Evolutionary conservation across 805 yeast species (phyloP).

Genomic region (Metschnikowia reukaufii): DNA sequence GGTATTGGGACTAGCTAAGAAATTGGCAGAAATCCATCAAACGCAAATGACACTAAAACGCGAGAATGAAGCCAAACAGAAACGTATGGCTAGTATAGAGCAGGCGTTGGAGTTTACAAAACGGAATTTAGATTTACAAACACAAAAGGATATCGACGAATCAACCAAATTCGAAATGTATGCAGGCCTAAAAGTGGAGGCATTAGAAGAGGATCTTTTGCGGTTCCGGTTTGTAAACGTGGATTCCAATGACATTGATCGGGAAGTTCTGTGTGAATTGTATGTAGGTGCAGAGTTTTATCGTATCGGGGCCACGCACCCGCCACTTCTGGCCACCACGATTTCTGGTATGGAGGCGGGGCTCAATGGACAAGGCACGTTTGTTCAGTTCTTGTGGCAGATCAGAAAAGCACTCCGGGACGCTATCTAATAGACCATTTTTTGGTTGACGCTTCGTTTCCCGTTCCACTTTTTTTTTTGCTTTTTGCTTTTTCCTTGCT

Average conservation of each 20-base stretch:
- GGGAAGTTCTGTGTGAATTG: slow-evolving; percentile 45
- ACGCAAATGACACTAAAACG: slow-evolving; percentile 26
- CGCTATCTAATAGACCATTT: neutral
- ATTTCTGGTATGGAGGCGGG: slow-evolving; percentile 10
- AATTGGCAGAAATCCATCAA: slow-evolving; percentile 34
- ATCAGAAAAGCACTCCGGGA: slow-evolving; percentile 13
- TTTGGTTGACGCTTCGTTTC: neutral
- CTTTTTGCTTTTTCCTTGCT: neutral
- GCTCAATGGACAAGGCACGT: slow-evolving; percentile 17
- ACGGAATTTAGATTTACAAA: slow-evolving; percentile 42
- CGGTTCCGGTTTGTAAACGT: slow-evolving; percentile 50
- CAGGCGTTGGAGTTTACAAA: slow-evolving; percentile 33
- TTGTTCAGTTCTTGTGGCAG: slow-evolving; percentile 16
- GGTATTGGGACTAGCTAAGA: slow-evolving; percentile 33
- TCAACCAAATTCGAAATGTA: slow-evolving; percentile 50
- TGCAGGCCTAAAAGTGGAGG: slow-evolving; percentile 56
- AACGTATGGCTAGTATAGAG: slow-evolving; percentile 29
- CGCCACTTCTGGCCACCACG: slow-evolving; percentile 13
- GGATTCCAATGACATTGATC: slow-evolving; percentile 42
- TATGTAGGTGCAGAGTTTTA: slow-evolving; percentile 41
- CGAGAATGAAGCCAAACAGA: slow-evolving; percentile 34
- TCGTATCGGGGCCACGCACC: slow-evolving; percentile 15
- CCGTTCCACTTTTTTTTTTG: neutral
- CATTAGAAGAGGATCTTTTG: slow-evolving; percentile 46
- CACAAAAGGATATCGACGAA: slow-evolving; percentile 51